Evolutionary conservation across 2,329 filamentous ascomycete genomes (phyloP).

Genomic region (Fusarium longipes): DNA sequence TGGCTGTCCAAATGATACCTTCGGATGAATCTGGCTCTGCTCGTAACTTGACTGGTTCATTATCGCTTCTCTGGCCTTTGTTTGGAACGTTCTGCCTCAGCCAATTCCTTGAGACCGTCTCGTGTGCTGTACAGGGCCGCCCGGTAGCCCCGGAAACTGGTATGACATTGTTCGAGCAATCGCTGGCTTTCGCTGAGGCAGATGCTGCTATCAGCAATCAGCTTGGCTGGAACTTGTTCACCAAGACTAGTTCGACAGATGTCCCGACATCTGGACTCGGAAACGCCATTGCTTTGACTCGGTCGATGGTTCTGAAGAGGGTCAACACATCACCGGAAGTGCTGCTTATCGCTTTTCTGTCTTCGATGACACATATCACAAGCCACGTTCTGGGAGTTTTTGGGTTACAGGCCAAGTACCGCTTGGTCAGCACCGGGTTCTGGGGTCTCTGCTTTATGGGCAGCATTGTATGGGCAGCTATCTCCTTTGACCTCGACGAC

Average conservation of each 20-base stretch:
- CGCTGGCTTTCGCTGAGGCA: constrained; percentile 93
- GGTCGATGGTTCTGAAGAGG: constrained; percentile 77
- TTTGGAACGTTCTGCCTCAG: constrained; percentile 78
- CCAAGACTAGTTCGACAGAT: constrained; percentile 57
- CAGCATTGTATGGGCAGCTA: constrained; percentile 81
- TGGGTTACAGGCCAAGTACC: constrained; percentile 79
- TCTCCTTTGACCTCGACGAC: constrained; percentile 71
- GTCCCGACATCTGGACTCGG: constrained; percentile 38
- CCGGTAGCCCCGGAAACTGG: constrained; percentile 85
- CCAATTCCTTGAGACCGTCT: constrained; percentile 89
- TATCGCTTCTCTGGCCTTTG: constrained; percentile 79
- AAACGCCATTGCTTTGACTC: constrained; percentile 62
- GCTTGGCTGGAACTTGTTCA: constrained; percentile 75
- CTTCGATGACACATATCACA: constrained; percentile 86
- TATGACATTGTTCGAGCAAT: constrained; percentile 97
- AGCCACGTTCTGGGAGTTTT: constrained; percentile 86
- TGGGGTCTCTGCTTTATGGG: constrained; percentile 93
- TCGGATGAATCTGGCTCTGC: constrained; percentile 61
- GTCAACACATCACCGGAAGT: constrained; percentile 93
- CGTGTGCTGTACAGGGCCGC: constrained; percentile 87
- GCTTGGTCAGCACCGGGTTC: constrained; percentile 87
- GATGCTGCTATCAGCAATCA: constrained; percentile 87
- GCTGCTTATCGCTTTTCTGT: constrained; percentile 86
- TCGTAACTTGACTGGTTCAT: constrained; percentile 76
- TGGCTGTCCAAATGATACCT: constrained; percentile 77